Evolutionary conservation across 2,329 filamentous ascomycete species (phyloP).

Genomic region (Trichoderma sp.): DNA sequence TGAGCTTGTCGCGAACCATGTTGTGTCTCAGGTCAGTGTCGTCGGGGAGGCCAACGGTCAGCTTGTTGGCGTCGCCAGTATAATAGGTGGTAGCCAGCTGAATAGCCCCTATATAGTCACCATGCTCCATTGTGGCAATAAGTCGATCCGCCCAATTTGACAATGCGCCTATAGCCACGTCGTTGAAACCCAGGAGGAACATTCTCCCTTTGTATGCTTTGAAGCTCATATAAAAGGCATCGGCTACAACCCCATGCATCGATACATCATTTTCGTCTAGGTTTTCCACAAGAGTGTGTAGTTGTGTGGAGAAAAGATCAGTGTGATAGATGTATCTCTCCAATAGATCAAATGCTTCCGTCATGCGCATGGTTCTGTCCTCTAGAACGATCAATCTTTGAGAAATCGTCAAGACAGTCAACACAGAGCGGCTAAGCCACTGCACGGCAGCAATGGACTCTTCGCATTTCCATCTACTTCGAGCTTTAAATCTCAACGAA

Average conservation of each 20-base stretch:
- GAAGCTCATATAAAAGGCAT: slow-evolving; percentile 98
- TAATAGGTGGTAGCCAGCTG: slow-evolving; percentile 90
- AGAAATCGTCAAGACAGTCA: slow-evolving; percentile 90
- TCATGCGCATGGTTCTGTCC: slow-evolving; percentile 84
- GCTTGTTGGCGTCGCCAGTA: slow-evolving; percentile 84
- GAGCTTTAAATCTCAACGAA: slow-evolving; percentile 74
- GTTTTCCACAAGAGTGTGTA: slow-evolving; percentile 82
- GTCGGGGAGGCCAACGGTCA: slow-evolving; percentile 91
- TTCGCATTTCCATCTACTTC: slow-evolving; percentile 88
- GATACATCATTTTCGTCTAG: slow-evolving; percentile 83
- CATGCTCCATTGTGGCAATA: slow-evolving; percentile 91
- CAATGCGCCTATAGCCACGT: slow-evolving; percentile 84
- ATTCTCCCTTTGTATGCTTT: slow-evolving; percentile 91
- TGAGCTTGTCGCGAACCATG: slow-evolving; percentile 82
- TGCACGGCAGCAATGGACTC: slow-evolving; percentile 96
- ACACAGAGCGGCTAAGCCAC: slow-evolving; percentile 91
- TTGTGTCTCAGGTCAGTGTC: slow-evolving; percentile 73
- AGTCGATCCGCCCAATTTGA: slow-evolving; percentile 97
- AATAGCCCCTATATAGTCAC: slow-evolving; percentile 93
- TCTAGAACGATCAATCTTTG: slow-evolving; percentile 92
- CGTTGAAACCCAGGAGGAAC: slow-evolving; percentile 91
- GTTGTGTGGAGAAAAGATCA: slow-evolving; percentile 85
- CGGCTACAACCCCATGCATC: slow-evolving; percentile 93
- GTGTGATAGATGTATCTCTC: slow-evolving; percentile 90
- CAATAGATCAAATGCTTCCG: slow-evolving; percentile 89